Evolutionary conservation across 2,329 filamentous ascomycete genomes (phyloP), one percentile per base, ranked within the genome.

Genomic region (Alternaria longipes): DNA sequence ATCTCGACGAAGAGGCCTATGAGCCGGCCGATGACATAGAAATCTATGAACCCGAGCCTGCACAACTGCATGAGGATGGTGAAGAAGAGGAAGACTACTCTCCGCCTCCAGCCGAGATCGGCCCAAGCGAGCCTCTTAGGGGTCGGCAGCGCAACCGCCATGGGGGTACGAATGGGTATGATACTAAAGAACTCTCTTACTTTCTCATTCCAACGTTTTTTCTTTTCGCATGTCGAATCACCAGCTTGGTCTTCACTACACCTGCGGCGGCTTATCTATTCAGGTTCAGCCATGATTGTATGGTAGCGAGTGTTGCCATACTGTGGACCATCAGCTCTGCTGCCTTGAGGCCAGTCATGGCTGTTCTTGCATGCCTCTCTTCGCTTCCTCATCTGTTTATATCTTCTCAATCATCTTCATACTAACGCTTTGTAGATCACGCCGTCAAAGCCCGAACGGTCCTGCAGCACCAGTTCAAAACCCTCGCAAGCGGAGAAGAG

Each of bases 401-500:
- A 42, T 24, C 40, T 42, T 24, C 9, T 41, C 18, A 16, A 24
- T 16, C 20, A 42, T 24, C 24, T 41, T 22, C 4, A 55, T 57
- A 50, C 70, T 72, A 60, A 73, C 66, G 41, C 12, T 47, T 5
- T 38, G 54, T 32, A 73, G 72, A 41, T 73, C 81, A 49, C 77
- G 73, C 51, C 79, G 75, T 42, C 79, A 79, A 53, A 86, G 83
- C 66, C 84, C 84, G 16, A 78, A 78, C 60, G 78, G 68, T 34
- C 76, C 77, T 40, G 68, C 69, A 30, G 75, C 82, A 60, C 77
- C 74, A 74, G 79, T 83, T 44, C 78, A 82, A 49, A 80, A 82
- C 41, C 78, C 82, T 51, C 82, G 82, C 56, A 87, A 87, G 73
- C 83, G 84, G 64, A 84, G 84, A 69, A 79, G 84, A 55, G 73